Evolutionary conservation across 1,284 basidiomycete genomes (phyloP).

Genomic region (Thecaphora thlaspeos): DNA sequence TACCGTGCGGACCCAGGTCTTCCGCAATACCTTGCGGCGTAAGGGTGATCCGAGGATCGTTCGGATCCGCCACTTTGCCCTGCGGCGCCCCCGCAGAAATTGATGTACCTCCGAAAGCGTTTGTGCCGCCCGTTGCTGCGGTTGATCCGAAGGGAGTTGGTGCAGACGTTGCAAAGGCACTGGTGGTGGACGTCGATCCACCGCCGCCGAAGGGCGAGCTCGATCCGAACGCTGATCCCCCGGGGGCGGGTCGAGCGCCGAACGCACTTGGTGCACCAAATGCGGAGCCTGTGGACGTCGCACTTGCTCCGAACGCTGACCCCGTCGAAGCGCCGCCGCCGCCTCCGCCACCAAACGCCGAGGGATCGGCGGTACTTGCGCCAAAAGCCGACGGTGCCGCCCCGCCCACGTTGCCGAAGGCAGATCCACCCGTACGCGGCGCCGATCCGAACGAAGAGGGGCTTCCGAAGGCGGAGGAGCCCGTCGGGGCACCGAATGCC

Average conservation of each 20-base stretch:
- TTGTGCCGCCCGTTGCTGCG: background rate
- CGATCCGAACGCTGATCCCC: constrained; percentile 18
- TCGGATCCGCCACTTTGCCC: constrained; percentile 17
- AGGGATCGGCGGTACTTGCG: constrained; percentile 3
- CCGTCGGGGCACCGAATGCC: background rate
- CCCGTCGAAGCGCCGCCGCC: background rate
- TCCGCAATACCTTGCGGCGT: constrained; percentile 20
- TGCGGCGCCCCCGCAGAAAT: background rate
- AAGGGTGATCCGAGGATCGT: constrained; percentile 29
- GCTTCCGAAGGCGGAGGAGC: background rate
- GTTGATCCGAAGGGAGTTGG: constrained; percentile 17
- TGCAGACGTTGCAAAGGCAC: constrained; percentile 1
- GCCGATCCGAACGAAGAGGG: background rate
- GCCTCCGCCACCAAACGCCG: constrained; percentile 11
- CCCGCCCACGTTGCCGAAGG: background rate
- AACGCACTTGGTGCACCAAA: constrained; percentile 1
- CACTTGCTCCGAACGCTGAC: background rate
- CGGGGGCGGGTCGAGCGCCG: too few relatives aligned
- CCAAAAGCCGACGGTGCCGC: constrained; percentile 7
- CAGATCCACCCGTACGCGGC: background rate
- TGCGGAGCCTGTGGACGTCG: background rate
- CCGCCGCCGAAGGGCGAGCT: constrained; percentile 2
- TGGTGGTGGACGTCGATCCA: background rate
- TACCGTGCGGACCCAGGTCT: constrained; percentile 37
- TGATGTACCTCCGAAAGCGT: background rate